phyloP scores from a whole-genome alignment of 345 rosid species.

The Citrus reticulata region DNA sequence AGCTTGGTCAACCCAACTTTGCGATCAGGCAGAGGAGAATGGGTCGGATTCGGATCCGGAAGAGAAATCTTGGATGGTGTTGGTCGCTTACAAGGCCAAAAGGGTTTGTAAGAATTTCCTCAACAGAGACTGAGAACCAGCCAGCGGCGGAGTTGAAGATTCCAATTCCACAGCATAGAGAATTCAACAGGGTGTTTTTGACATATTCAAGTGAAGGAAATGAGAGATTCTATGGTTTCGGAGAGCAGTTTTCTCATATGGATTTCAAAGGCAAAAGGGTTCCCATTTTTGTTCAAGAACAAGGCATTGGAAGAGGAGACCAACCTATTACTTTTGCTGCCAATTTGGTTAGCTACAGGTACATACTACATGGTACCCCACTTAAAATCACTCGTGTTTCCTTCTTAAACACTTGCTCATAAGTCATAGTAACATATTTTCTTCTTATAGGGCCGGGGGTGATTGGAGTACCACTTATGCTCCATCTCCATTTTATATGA shows the following conservation, averaged over 20 bases:
- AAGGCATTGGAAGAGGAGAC: conserved; percentile 82
- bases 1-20: conserved; percentile 35
- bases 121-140: conserved; percentile 30
- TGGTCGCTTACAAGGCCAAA: conserved; percentile 32
- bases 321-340: conserved; percentile 74
- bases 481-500: conserved; percentile 78
- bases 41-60: conserved; percentile 25
- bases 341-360: conserved; percentile 75
- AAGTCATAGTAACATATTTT: neutral
- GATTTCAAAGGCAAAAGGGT: conserved; percentile 69
- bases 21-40: conserved; percentile 22
- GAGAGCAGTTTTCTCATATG: conserved; percentile 75
- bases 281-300: conserved; percentile 75
- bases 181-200: conserved; percentile 50
- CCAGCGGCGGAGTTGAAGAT: conserved; percentile 19
- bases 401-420: neutral
- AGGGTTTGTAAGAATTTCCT: conserved; percentile 32
- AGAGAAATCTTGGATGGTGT: conserved; percentile 30
- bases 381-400: neutral
- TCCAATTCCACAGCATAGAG: conserved; percentile 9
- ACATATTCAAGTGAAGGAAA: conserved; percentile 54
- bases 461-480: conserved; percentile 80
- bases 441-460: conserved; percentile 57
- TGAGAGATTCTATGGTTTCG: conserved; percentile 67
- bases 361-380: neutral